Base-by-base conservation (phyloP, 441 rosid genomes). In the Erodium texanum region DNA sequence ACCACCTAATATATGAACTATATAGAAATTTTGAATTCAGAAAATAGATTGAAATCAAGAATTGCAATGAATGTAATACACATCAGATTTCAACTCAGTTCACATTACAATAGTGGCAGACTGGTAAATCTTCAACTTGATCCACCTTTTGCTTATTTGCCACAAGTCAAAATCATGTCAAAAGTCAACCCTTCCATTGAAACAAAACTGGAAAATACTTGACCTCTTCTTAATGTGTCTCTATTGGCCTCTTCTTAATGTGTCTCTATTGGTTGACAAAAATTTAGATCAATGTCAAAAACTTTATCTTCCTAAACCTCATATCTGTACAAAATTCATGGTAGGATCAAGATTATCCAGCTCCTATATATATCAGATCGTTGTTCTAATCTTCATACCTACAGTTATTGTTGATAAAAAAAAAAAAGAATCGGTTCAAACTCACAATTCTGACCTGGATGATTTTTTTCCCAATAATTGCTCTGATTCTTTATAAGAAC, bases 361-460 rank as follows among this genome's bases (percentile, higher is more conserved):
- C n/a, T n/a, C n/a, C n/a, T n/a, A n/a, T n/a, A n/a, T n/a, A n/a
- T n/a, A n/a, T n/a, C n/a, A n/a, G 4, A 8, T 34, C 38, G 38
- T 8, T 34, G 38, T 34, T 34, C 3, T 8, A 34, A 34, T 34
- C 38, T 8, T 2, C 38, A 8, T 5, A 34, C 38, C 38, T n/a
- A n/a, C n/a, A n/a, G n/a, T n/a, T n/a, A n/a, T n/a, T n/a, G n/a
- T n/a, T 34, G 38, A 34, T 34, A 34, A 8, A 34, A 34, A 34
- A 34, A 34, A 34, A 34, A 34, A 5, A 43, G 10, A 43, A 45
- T 48, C 16, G 23, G 32, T 3, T 54, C 32, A 15, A 5, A 7
- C 50, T 82, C 82, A 91, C 71, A 94, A 73, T 77, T 94, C 99
- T 24, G 92, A 80, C 80, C 79, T 88, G 0, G 85, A 81, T 76